Base-by-base conservation (phyloP, 768 basidiomycete species). In the Auricularia sp. region DNA sequence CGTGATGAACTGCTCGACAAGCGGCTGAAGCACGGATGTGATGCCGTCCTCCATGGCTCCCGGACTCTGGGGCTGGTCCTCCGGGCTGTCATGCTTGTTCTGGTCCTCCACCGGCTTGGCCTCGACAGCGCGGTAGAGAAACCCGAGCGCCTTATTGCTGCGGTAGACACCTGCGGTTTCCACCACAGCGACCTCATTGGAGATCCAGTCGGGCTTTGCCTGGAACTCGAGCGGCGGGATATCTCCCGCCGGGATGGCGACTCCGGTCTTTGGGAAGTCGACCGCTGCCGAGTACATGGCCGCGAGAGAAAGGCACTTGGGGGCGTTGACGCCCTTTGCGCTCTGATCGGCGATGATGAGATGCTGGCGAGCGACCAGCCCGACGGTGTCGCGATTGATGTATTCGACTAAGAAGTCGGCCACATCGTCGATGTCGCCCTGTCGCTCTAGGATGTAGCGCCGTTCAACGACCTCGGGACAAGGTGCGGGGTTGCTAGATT, bases 181-280 rank as follows among this genome's bases (percentile, higher is more conserved):
- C 60, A 18, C 21, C 3, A 36, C 68, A 29, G 16, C 76, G n/a
- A 83, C 79, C 68, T 87, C 86, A 14, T 81, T 81, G 29, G 80
- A 80, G 65, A 89, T 83, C 90, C 90, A 92, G 71, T 92, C 90
- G 0, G 90, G 90, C 68, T 87, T 91, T 71, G 81, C 84, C 18
- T 79, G 78, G 56, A 90, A 61, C 5, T 66, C 54, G 14, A 59
- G 64, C 12, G 36, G 34, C 5, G 66, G 66, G n/a, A 67, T 63
- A 8, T 53, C 35, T n/a, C 53, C 23, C 12, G 43, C 29, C 16
- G 54, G 21, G 60, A 66, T 62, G 42, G 64, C 64, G 44, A 39
- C 36, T 5, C 39, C 61, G 2, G 65, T 69, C 60, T 69, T 69
- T 23, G 62, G 53, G 36, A 51, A 67, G 65, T 69, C 68, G 16